Evolutionary conservation across 2,329 filamentous ascomycete genomes (phyloP).

Genomic region (Fusarium virguliforme): DNA sequence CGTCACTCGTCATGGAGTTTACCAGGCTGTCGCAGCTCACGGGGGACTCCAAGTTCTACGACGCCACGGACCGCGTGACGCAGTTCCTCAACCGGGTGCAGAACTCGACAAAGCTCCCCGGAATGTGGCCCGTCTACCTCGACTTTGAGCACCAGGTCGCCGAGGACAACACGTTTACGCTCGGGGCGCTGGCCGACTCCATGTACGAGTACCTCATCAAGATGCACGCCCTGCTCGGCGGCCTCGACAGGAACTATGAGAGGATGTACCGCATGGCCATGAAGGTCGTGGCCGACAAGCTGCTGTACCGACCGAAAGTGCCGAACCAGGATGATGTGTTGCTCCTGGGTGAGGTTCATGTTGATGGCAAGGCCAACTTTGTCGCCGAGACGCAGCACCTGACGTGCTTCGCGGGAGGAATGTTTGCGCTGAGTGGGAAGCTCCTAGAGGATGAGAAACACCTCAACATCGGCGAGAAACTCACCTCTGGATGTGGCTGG

Average conservation of each 20-base stretch:
- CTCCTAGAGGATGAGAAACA: conserved; percentile 68
- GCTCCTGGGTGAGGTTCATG: conserved; percentile 53
- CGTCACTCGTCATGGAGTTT: conserved; percentile 83
- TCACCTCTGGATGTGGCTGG: conserved; percentile 72
- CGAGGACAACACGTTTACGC: conserved; percentile 62
- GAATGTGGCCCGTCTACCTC: conserved; percentile 81
- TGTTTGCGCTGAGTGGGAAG: conserved; percentile 76
- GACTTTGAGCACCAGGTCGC: conserved; percentile 72
- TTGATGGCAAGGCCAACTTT: conserved; percentile 46
- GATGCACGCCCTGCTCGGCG: conserved; percentile 77
- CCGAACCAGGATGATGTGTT: conserved; percentile 75
- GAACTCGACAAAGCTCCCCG: conserved; percentile 78
- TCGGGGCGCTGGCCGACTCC: conserved; percentile 71
- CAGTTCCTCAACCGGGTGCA: conserved; percentile 79
- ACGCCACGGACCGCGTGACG: conserved; percentile 82
- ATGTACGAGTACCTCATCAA: conserved; percentile 75
- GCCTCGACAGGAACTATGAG: conserved; percentile 73
- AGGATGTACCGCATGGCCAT: conserved; percentile 77
- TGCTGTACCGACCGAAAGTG: conserved; percentile 81
- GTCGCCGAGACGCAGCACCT: conserved; percentile 67
- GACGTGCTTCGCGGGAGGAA: conserved; percentile 78
- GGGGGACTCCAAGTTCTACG: conserved; percentile 80
- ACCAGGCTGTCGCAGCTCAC: conserved; percentile 82
- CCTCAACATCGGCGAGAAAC: conserved; percentile 63
- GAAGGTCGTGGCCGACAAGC: conserved; percentile 72